A percentile compares a stretch with the other conserved stretches of the same genome.
Conservation (phyloP, 257 asterid genomes). For the Dorcoceras hygrometricum region DNA sequence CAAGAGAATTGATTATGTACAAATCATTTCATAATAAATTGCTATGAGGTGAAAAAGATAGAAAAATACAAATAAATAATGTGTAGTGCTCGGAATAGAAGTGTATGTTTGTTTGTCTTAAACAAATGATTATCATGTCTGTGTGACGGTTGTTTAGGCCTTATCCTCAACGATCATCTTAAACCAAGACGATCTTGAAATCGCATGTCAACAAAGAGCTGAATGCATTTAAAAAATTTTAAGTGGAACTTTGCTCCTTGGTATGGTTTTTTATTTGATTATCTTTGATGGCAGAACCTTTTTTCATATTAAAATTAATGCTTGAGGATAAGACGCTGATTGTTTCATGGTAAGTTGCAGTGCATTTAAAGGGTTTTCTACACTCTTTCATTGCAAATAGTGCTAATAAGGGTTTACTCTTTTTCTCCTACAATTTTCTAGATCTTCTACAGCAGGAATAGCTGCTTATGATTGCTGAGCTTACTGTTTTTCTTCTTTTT, state of each 20-base stretch:
- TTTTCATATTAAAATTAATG: not conserved
- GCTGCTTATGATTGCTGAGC: conserved; percentile 13
- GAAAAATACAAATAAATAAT: too few relatives aligned
- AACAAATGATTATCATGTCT: too few relatives aligned
- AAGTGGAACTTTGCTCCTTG: not conserved
- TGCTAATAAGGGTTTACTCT: not conserved
- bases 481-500: conserved; percentile 21
- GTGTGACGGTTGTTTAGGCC: not conserved
- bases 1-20: too few relatives aligned
- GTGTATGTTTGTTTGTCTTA: too few relatives aligned
- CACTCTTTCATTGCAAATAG: not conserved
- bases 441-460: not conserved
- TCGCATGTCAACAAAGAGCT: not conserved
- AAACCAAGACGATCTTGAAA: not conserved
- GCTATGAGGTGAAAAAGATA: too few relatives aligned
- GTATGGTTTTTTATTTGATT: conserved; percentile 12
- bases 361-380: not conserved
- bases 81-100: too few relatives aligned
- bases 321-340: not conserved
- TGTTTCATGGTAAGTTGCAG: conserved; percentile 3
- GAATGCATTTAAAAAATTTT: not conserved
- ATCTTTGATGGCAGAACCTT: not conserved
- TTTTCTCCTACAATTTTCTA: not conserved
- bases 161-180: not conserved
- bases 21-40: too few relatives aligned